A percentile compares a stretch with the other conserved stretches of the same genome.
phyloP scores from a whole-genome alignment of 1,139 yeast genomes.

The Candida tetrigidarum region DNA sequence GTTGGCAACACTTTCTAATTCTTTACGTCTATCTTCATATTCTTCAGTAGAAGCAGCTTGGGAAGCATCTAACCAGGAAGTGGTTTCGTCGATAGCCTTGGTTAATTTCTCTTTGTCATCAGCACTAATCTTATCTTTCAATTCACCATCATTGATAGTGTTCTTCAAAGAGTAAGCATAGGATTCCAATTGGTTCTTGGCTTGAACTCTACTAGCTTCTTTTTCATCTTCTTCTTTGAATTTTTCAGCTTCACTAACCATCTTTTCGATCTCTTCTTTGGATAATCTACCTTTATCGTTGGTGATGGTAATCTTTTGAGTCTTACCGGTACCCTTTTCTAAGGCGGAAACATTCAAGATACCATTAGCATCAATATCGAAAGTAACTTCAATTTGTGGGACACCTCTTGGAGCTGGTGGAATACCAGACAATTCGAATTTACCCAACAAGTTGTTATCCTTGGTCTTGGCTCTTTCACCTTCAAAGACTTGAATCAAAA shows the following conservation, averaged over 20 bases:
- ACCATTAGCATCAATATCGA: conserved; percentile 93
- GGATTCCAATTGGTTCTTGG: conserved; percentile 87
- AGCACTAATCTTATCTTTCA: conserved; percentile 54
- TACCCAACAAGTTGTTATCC: conserved; percentile 94
- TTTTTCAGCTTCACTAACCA: conserved; percentile 51
- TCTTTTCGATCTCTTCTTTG: conserved; percentile 52
- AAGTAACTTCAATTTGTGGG: conserved; percentile 94
- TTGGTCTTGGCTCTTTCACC: conserved; percentile 97
- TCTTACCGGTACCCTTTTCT: conserved; percentile 89
- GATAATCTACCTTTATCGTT: conserved; percentile 55
- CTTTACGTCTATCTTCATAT: conserved; percentile 65
- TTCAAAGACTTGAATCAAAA: conserved; percentile 91
- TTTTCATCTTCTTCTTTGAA: conserved; percentile 43
- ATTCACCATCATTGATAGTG: conserved; percentile 48
- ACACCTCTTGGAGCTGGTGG: conserved; percentile 99
- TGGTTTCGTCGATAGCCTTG: conserved; percentile 48
- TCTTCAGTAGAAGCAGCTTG: conserved; percentile 58
- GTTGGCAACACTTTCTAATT: conserved; percentile 64
- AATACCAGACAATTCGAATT: conserved; percentile 90
- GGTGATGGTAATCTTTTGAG: conserved; percentile 43
- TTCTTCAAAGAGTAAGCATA: conserved; percentile 85
- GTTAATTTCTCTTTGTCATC: conserved; percentile 49
- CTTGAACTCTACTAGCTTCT: conserved; percentile 43
- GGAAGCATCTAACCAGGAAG: conserved; percentile 53
- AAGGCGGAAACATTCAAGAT: conserved; percentile 90